phyloP scores from a whole-genome alignment of 2,329 filamentous ascomycete genomes.

The Arthrobotrys sinensis region DNA sequence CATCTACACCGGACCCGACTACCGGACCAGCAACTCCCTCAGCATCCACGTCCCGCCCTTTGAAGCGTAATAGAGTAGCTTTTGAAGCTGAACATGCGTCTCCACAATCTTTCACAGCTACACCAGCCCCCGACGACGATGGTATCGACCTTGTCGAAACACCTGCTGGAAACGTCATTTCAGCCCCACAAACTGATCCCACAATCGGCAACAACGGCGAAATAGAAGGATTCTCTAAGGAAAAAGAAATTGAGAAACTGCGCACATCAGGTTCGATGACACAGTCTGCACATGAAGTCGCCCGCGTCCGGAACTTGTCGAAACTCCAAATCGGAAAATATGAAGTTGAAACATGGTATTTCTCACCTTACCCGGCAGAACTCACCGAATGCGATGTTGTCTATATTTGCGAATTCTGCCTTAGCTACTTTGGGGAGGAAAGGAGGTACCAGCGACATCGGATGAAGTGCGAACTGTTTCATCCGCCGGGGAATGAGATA shows the following conservation, averaged over 20 bases:
- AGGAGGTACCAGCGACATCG: constrained; percentile 89
- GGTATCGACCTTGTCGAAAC: constrained; percentile 59
- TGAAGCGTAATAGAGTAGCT: constrained; percentile 60
- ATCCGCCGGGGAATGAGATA: constrained; percentile 97
- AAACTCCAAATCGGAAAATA: constrained; percentile 93
- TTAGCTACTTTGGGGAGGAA: constrained; percentile 87
- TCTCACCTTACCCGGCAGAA: constrained; percentile 92
- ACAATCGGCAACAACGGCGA: constrained; percentile 65
- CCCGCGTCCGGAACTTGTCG: constrained; percentile 92
- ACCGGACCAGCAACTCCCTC: constrained; percentile 40
- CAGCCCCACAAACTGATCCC: constrained; percentile 45
- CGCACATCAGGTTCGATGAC: constrained; percentile 98
- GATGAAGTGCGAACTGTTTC: constrained; percentile 88
- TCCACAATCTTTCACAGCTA: constrained; percentile 53
- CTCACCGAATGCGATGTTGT: constrained; percentile 92
- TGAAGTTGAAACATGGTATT: constrained; percentile 98
- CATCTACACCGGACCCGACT: constrained; percentile 62
- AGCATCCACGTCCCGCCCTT: constrained; percentile 48
- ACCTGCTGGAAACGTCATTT: constrained; percentile 57
- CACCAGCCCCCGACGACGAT: constrained; percentile 53
- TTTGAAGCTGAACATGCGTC: constrained; percentile 61
- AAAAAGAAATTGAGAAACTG: constrained; percentile 96
- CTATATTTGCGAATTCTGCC: constrained; percentile 97
- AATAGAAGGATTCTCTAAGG: constrained; percentile 77
- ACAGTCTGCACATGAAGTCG: constrained; percentile 96